Base-by-base conservation (phyloP, 257 asterid species). In the Primulina eburnea region DNA sequence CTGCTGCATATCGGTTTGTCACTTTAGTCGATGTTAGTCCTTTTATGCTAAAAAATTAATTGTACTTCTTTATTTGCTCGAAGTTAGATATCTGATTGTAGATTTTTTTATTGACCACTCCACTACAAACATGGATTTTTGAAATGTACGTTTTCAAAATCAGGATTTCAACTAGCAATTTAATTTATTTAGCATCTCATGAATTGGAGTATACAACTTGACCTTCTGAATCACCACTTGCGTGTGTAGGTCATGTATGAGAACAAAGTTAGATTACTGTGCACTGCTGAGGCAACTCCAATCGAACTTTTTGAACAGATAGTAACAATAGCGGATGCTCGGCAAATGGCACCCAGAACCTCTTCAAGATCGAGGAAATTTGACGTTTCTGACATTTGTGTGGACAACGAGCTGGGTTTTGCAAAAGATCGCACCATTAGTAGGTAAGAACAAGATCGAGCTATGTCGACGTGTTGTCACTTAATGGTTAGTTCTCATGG, bases 371-470 rank as follows among this genome's bases (percentile, higher is more conserved):
- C 98, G 1, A 82, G 90, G 71, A 90, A 85, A 73, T 89, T 76
- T 0, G 99, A 90, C 32, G 92, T 81, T 68, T 73, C 85, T 10
- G 99, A 90, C 85, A 87, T 93, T 66, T 93, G 99, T 1, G 97
- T 93, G 58, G 97, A 93, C 79, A 89, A 93, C 35, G 97, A 90
- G 70, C 78, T 93, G 28, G 97, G 99, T 70, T 93, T 93, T 62
- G 95, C 97, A 8, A 93, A 93, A 78, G 97, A 90, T 64, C 98
- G 97, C 55, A 88, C 98, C 75, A 86, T 93, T 77, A 90, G 99
- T 76, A 82, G 99, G 99, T 93, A 82, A 56, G 70, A n/a, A 40
- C 34, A 28, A 16, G 21, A 16, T 62, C 14, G 11, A 7, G 6
- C 32, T 32, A 32, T 33, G 26, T 50, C 6, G 57, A 17, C 3